Evolutionary conservation across 768 basidiomycete genomes (phyloP), one percentile per base, ranked within the genome.

Genomic region (Peribolospora baueri): DNA sequence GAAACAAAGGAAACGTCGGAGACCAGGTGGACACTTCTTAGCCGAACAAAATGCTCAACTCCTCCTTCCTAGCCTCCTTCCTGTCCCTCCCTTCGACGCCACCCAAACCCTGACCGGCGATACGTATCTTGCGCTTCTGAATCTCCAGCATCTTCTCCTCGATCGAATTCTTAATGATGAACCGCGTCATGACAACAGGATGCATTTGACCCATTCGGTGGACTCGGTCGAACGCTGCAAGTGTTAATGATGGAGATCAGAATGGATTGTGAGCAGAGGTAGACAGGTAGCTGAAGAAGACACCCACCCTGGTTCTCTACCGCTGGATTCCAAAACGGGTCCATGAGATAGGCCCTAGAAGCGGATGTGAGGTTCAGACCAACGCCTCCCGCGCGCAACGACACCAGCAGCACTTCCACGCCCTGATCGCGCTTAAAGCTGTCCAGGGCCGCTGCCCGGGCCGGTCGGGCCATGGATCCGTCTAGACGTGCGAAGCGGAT

Each of bases 381-480:
- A 5, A 98, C 93, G 54, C 93, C 93, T 53, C 93, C 93, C 5
- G 93, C 93, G 64, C 91, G 84, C 61, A 97, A 72, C 65, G 88
- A 93, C 63, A 98, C 90, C 41, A 98, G 74, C 46, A 98, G 73
- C 11, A 98, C 85, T 71, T 98, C 93, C 64, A 84, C 85, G 37
- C 72, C 72, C 10, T 86, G 87, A 63, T 98, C 88, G 59, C 75
- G 74, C 69, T 88, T 90, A 56, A 98, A 73, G 2, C 81, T 78
- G 11, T 93, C 87, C 82, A 95, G 90, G 3, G 93, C 84, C 54
- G 76, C 75, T 9, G 79, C 81, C 13, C 93, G 79, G 54, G 91
- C 88, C 53, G 93, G 90, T 50, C 91, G 81, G 66, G 84, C 90
- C 93, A 98, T 98, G 3, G 86, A 88, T 1, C 93, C 93, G 67